Percentiles rank a stretch among this genome's conserved stretches.
Conservation (phyloP, 495 filamentous ascomycete species). For the Aspergillus wentii region DNA sequence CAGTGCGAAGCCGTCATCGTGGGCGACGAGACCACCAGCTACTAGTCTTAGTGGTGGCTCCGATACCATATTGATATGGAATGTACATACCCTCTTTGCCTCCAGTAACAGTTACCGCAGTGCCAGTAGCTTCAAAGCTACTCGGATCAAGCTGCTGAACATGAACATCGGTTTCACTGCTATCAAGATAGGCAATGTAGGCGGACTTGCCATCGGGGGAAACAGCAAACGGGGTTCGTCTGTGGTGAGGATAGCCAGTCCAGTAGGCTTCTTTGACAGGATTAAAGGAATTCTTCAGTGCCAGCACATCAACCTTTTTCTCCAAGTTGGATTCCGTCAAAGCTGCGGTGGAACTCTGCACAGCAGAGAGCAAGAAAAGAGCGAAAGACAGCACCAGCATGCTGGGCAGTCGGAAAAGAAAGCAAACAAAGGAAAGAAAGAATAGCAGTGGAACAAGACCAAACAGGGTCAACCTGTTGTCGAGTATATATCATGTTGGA, state of each 20-base stretch:
- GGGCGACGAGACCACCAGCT: slow-evolving; percentile 51
- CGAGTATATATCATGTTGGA: too few relatives aligned
- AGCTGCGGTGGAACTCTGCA: slow-evolving; percentile 21
- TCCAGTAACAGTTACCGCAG: slow-evolving; percentile 33
- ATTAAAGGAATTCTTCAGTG: slow-evolving; percentile 36
- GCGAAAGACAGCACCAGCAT: slow-evolving; percentile 24
- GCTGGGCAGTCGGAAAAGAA: slow-evolving; percentile 8
- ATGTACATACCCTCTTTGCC: slow-evolving; percentile 36
- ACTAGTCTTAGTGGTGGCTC: background rate
- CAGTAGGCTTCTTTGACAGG: slow-evolving; percentile 49
- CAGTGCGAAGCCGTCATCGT: slow-evolving; percentile 52
- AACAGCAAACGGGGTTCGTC: slow-evolving; percentile 47
- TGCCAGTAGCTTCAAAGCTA: slow-evolving; percentile 43
- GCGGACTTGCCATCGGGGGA: slow-evolving; percentile 48
- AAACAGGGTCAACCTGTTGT: too few relatives aligned
- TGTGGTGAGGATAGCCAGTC: slow-evolving; percentile 49
- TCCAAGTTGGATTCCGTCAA: slow-evolving; percentile 25
- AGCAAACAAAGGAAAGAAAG: background rate
- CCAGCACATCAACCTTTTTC: slow-evolving; percentile 38
- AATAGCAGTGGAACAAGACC: too few relatives aligned
- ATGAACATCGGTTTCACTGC: slow-evolving; percentile 42
- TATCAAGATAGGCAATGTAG: slow-evolving; percentile 47
- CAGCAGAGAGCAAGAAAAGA: slow-evolving; percentile 26
- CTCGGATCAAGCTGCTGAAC: slow-evolving; percentile 41
- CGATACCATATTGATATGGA: background rate